phyloP scores from a whole-genome alignment of 1,284 basidiomycete species.

The Earliella scabrosa region DNA sequence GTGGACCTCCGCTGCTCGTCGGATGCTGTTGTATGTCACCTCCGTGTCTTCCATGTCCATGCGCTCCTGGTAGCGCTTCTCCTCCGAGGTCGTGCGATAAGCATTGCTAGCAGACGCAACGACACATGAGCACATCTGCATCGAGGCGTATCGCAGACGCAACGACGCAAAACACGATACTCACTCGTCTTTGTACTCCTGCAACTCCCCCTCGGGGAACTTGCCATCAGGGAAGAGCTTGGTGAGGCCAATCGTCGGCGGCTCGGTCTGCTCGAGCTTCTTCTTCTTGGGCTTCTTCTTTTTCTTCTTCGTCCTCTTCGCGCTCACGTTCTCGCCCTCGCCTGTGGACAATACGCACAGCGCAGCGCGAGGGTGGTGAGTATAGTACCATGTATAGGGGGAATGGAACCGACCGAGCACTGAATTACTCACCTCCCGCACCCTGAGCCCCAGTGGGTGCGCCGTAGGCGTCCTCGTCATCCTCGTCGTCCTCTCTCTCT shows the following conservation, averaged over 20 bases:
- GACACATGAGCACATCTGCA: not conserved
- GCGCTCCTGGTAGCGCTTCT: constrained; percentile 86
- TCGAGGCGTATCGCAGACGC: no score
- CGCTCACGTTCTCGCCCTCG: constrained; percentile 48
- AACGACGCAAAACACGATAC: no score
- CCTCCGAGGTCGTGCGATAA: constrained; percentile 89
- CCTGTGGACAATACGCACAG: constrained; percentile 20
- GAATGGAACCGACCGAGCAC: no score
- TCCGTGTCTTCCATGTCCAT: constrained; percentile 80
- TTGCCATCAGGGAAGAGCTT: constrained; percentile 88
- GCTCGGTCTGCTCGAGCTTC: constrained; percentile 81
- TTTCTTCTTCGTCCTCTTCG: constrained; percentile 94
- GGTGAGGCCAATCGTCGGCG: constrained; percentile 89
- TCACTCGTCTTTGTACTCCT: constrained; percentile 91
- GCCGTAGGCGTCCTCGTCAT: constrained; percentile 36
- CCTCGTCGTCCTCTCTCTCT: constrained; percentile 31
- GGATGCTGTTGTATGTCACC: constrained; percentile 86
- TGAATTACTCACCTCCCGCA: constrained; percentile 21
- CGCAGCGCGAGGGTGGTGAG: no score
- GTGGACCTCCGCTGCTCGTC: constrained; percentile 95
- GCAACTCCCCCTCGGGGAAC: constrained; percentile 92
- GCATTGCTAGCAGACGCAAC: constrained; percentile 63
- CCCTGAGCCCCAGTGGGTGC: constrained; percentile 28
- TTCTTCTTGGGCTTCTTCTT: constrained; percentile 94
- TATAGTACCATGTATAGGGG: no score